Evolutionary conservation across 2,329 filamentous ascomycete genomes (phyloP).

Genomic region (Colletotrichum graminicola): DNA sequence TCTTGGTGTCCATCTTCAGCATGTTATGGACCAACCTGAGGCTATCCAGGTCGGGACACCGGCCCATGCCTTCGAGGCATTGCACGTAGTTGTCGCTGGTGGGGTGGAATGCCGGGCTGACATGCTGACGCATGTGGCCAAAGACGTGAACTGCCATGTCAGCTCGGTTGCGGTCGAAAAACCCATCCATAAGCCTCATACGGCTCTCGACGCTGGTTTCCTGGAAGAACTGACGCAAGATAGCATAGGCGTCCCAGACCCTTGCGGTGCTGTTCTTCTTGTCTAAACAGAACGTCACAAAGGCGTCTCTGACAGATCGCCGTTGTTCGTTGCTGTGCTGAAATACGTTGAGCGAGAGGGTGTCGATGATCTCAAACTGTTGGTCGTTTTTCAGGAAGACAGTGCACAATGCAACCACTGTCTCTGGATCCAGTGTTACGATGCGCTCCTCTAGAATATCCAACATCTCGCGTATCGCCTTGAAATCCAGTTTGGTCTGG

Average conservation of each 20-base stretch:
- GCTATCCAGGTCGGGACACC: conserved; percentile 61
- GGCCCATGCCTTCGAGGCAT: conserved; percentile 81
- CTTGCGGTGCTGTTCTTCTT: conserved; percentile 70
- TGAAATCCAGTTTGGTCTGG: conserved; percentile 71
- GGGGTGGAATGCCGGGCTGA: conserved; percentile 73
- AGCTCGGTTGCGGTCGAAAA: conserved; percentile 81
- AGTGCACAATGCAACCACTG: conserved; percentile 78
- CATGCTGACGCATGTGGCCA: conserved; percentile 90
- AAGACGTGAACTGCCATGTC: conserved; percentile 92
- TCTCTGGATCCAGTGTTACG: conserved; percentile 78
- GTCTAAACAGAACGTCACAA: conserved; percentile 78
- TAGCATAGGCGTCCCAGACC: conserved; percentile 74
- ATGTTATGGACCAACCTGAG: conserved; percentile 88
- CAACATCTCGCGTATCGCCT: conserved; percentile 78
- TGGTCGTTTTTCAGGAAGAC: conserved; percentile 83
- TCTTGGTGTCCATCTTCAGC: conserved; percentile 88
- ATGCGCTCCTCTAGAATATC: conserved; percentile 79
- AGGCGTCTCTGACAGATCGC: conserved; percentile 71
- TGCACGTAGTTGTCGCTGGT: conserved; percentile 80
- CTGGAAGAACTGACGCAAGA: conserved; percentile 74
- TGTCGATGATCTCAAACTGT: conserved; percentile 82
- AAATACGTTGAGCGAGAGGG: conserved; percentile 81
- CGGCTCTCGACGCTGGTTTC: conserved; percentile 76
- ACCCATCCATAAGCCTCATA: conserved; percentile 81
- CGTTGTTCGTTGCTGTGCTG: conserved; percentile 79